Evolutionary conservation across 257 asterid species (phyloP).

Genomic region (Thymus mandschuricus): DNA sequence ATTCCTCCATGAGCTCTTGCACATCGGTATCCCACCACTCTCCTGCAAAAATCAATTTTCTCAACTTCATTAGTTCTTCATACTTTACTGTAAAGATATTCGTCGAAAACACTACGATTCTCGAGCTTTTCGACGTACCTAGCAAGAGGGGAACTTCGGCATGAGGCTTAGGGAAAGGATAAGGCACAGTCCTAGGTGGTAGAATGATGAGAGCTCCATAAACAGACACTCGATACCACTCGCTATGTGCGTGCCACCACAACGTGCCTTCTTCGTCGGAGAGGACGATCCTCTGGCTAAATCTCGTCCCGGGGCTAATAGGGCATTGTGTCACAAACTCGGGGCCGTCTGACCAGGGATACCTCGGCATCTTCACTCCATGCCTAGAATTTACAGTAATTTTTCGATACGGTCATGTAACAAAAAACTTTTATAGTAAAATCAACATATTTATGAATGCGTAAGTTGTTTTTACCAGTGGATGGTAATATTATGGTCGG

Average conservation of each 20-base stretch:
- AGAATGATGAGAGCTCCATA: slow-evolving; percentile 56
- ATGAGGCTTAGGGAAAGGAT: slow-evolving; percentile 58
- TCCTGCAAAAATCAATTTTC: slow-evolving; percentile 34
- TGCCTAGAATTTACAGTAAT: slow-evolving; percentile 46
- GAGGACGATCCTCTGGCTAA: slow-evolving; percentile 46
- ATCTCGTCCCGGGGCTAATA: slow-evolving; percentile 47
- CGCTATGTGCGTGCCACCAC: slow-evolving; percentile 82
- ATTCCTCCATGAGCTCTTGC: slow-evolving; percentile 41
- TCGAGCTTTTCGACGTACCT: slow-evolving; percentile 29
- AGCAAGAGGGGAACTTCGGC: slow-evolving; percentile 52
- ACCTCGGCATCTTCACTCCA: slow-evolving; percentile 63
- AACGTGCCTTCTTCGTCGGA: slow-evolving; percentile 68
- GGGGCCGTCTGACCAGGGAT: slow-evolving; percentile 75
- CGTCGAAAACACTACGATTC: no score
- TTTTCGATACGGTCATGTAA: background rate
- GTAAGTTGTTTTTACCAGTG: slow-evolving; percentile 37
- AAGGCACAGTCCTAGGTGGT: slow-evolving; percentile 32
- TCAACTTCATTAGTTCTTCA: background rate
- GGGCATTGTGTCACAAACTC: slow-evolving; percentile 68
- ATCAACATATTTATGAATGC: background rate
- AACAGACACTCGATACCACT: slow-evolving; percentile 60
- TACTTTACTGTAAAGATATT: background rate
- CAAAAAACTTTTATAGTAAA: no score
- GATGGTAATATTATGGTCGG: background rate
- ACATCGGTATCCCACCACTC: slow-evolving; percentile 53